Percentiles rank a stretch among this genome's conserved stretches.
These are phyloP conservation scores for Peniophora sp. DNA, from an alignment of 1,284 basidiomycete species.

Conservation along the genomic window DNA sequence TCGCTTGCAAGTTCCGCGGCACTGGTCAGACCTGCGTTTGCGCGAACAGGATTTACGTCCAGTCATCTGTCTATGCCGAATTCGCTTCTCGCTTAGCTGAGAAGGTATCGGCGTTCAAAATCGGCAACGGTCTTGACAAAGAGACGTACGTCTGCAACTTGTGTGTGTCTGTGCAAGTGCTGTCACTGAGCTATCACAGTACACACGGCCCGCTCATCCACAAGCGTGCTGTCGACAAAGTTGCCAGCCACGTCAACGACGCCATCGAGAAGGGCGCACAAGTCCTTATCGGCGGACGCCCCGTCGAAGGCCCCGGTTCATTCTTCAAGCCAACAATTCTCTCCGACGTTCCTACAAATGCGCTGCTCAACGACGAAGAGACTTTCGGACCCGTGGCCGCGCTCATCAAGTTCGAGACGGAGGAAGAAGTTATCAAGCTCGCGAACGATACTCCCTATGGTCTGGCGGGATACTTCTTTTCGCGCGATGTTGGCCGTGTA, in stretches of 20 bases:
- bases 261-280: constrained; percentile 81
- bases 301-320: constrained; percentile 44
- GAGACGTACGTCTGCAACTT: constrained; percentile 46
- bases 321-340: constrained; percentile 90
- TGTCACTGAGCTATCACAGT: constrained; percentile 26
- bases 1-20: constrained; percentile 87
- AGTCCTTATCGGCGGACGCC: constrained; percentile 81
- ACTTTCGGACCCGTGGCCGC: constrained; percentile 86
- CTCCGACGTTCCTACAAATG: constrained; percentile 71
- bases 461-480: constrained; percentile 92
- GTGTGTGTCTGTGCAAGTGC: not conserved
- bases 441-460: constrained; percentile 87
- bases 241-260: constrained; percentile 80
- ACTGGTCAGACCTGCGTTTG: constrained; percentile 90
- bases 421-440: constrained; percentile 83
- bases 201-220: constrained; percentile 97
- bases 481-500: constrained; percentile 81
- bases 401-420: constrained; percentile 80
- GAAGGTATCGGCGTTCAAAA: constrained; percentile 83
- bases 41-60: constrained; percentile 83
- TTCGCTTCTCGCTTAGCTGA: constrained; percentile 79
- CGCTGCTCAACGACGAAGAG: constrained; percentile 67
- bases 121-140: constrained; percentile 84
- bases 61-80: constrained; percentile 77
- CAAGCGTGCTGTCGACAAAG: constrained; percentile 80